These are phyloP conservation scores for Isabelozyma rhagii DNA, from an alignment of 805 yeast species.

Conservation along the genomic window DNA sequence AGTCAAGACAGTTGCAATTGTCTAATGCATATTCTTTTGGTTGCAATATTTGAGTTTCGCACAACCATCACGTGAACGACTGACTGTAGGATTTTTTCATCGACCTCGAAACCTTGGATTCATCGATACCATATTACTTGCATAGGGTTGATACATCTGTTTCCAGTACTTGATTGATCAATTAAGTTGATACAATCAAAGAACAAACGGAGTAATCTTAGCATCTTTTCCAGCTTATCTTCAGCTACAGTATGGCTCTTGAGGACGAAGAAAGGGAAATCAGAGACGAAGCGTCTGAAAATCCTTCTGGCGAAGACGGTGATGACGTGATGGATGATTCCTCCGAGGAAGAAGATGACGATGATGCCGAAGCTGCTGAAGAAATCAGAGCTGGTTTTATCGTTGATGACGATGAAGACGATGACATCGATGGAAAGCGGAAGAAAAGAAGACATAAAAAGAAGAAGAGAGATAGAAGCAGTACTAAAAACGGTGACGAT, in stretches of 20 bases:
- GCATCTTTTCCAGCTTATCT: neutral
- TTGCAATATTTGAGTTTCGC: neutral
- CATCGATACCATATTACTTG: neutral
- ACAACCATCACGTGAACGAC: neutral
- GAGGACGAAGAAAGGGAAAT: slow-evolving; percentile 38
- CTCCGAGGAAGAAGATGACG: slow-evolving; percentile 88
- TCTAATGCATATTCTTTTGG: too few species aligned
- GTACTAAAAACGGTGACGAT: slow-evolving; percentile 47
- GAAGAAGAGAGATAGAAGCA: slow-evolving; percentile 31
- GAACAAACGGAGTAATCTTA: neutral
- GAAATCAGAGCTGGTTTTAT: slow-evolving; percentile 88
- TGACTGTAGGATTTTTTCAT: neutral
- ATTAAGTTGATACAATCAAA: neutral
- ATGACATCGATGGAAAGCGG: slow-evolving; percentile 28
- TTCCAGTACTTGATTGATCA: neutral
- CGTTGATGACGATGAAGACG: slow-evolving; percentile 84
- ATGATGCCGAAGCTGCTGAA: slow-evolving; percentile 83
- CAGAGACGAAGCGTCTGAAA: slow-evolving; percentile 26
- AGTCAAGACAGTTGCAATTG: too few species aligned
- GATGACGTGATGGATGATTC: slow-evolving; percentile 55
- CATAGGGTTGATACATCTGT: neutral
- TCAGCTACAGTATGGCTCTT: slow-evolving; percentile 22
- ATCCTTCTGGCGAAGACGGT: slow-evolving; percentile 32
- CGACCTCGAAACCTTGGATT: neutral
- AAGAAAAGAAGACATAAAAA: slow-evolving; percentile 37